Evolutionary conservation across 805 yeast species (phyloP).

Genomic region (Sugiyamaella boreocaroliniensis): DNA sequence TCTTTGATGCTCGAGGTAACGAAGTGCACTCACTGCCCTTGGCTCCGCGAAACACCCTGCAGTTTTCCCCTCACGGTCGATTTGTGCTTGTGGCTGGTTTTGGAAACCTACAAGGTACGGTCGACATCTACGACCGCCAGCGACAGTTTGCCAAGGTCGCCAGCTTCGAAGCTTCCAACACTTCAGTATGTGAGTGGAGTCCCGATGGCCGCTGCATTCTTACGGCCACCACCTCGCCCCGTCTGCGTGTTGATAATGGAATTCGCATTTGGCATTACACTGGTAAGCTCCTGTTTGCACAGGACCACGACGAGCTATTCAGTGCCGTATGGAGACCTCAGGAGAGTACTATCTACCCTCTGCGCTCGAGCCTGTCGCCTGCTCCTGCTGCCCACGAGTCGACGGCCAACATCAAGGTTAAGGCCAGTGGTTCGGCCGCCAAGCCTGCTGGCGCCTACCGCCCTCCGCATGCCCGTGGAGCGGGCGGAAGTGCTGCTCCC

Average conservation of each 20-base stretch:
- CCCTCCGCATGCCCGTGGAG: conserved; percentile 86
- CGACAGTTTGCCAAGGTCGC: conserved; percentile 73
- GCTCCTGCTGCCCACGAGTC: conserved; percentile 66
- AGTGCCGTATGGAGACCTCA: conserved; percentile 81
- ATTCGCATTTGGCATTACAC: conserved; percentile 87
- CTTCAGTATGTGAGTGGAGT: conserved; percentile 96
- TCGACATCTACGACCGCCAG: conserved; percentile 89
- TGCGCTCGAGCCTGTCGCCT: conserved; percentile 32
- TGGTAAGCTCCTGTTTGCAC: conserved; percentile 71
- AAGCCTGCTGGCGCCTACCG: conserved; percentile 87
- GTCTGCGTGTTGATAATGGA: conserved; percentile 94
- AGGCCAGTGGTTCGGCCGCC: conserved; percentile 33
- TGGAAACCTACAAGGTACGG: conserved; percentile 95
- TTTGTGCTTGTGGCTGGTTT: conserved; percentile 92
- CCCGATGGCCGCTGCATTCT: conserved; percentile 92
- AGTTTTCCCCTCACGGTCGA: conserved; percentile 90
- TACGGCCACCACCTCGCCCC: conserved; percentile 95
- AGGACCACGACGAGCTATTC: conserved; percentile 75
- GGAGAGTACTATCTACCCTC: conserved; percentile 47
- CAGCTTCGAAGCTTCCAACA: conserved; percentile 84
- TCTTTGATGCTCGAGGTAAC: conserved; percentile 92
- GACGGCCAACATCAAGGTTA: conserved; percentile 38
- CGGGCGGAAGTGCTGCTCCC: conserved; percentile 29
- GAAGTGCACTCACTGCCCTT: conserved; percentile 75
- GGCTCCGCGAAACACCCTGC: conserved; percentile 80